These are phyloP conservation scores for Ministeria vibrans DNA, from an alignment of 78 protist species.

Conservation along the genomic window DNA sequence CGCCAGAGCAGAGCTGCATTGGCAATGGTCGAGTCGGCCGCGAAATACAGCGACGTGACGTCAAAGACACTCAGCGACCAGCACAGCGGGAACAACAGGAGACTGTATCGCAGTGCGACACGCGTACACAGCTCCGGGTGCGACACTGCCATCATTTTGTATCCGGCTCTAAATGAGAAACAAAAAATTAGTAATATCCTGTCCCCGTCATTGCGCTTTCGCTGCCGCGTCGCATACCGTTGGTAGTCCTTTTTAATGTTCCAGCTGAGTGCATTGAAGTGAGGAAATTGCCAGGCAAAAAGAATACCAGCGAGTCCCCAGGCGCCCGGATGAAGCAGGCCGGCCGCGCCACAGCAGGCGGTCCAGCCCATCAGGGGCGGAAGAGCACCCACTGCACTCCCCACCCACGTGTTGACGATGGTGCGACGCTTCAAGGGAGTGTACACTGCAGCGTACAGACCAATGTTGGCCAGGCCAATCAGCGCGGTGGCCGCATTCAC, in stretches of 20 bases:
- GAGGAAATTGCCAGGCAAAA: conserved; percentile 90
- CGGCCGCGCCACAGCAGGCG: conserved; percentile 23
- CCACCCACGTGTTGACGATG: conserved; percentile 81
- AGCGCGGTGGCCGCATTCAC: conserved; percentile 55
- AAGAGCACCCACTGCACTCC: conserved; percentile 88
- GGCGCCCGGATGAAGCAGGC: conserved; percentile 22
- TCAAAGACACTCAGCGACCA: neutral
- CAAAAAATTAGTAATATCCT: no score
- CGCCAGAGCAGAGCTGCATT: neutral
- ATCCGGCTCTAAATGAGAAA: conserved; percentile 45
- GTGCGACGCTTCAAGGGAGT: conserved; percentile 74
- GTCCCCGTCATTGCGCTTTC: no score
- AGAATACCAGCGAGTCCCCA: conserved; percentile 36
- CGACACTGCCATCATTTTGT: conserved; percentile 58
- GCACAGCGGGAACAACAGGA: conserved; percentile 23
- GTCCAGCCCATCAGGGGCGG: conserved; percentile 92
- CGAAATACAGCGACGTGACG: conserved; percentile 6
- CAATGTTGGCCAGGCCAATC: conserved; percentile 66
- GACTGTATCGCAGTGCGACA: conserved; percentile 14
- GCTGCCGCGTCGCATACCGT: conserved; percentile 1
- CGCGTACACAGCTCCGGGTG: conserved; percentile 32
- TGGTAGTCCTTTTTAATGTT: conserved; percentile 22
- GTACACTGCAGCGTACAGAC: conserved; percentile 70
- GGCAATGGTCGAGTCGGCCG: neutral
- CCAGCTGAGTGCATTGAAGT: conserved; percentile 79